Conservation (phyloP, 2,329 filamentous ascomycete genomes). For the Dryadomyces quercivorus region DNA sequence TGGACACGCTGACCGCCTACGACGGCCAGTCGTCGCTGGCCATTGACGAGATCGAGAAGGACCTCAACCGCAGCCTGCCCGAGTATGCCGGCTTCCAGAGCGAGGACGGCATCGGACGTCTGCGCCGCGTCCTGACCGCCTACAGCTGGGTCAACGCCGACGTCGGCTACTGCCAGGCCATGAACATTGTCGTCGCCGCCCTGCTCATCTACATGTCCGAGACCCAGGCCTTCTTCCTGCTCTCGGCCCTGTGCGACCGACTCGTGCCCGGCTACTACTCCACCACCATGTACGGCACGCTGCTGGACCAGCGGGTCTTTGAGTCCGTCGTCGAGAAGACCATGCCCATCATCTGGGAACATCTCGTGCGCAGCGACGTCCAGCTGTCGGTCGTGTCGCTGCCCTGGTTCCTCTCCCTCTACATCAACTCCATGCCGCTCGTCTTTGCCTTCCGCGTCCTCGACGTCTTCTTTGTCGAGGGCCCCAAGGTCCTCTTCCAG, state of each 20-base stretch:
- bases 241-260: constrained; percentile 84
- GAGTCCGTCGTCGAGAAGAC: constrained; percentile 97
- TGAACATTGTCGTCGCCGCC: constrained; percentile 99
- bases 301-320: constrained; percentile 94
- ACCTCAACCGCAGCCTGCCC: constrained; percentile 87
- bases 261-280: constrained; percentile 95
- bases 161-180: constrained; percentile 96
- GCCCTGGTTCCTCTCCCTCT: constrained; percentile 94
- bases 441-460: constrained; percentile 94
- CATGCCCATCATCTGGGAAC: constrained; percentile 97
- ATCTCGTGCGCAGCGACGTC: constrained; percentile 92
- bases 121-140: constrained; percentile 83
- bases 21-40: constrained; percentile 81
- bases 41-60: constrained; percentile 98
- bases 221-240: constrained; percentile 84
- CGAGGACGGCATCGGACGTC: constrained; percentile 81
- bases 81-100: constrained; percentile 97
- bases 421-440: constrained; percentile 98
- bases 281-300: constrained; percentile 96
- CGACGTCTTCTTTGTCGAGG: constrained; percentile 97
- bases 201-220: constrained; percentile 98
- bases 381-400: constrained; percentile 95
- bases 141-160: constrained; percentile 97
- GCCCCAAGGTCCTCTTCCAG: constrained; percentile 94
- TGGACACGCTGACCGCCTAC: constrained; percentile 73